A percentile compares a stretch with the other conserved stretches of the same genome.
Evolutionary conservation across 176 grass and related monocot genomes (phyloP).

Genomic region (Eleusine indica): DNA sequence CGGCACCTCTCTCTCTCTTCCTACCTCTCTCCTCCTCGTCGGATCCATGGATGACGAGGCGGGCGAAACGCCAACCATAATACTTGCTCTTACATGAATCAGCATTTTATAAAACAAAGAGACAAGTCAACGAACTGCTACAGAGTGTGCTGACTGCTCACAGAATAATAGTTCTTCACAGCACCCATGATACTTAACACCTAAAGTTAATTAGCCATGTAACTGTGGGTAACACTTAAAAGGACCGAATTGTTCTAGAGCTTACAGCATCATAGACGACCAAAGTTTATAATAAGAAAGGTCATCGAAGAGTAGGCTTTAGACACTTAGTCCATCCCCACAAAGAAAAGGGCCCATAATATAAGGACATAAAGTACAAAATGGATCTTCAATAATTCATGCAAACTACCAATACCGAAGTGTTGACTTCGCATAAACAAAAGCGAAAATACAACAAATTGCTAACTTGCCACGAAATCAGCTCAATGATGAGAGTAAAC

Average conservation of each 20-base stretch:
- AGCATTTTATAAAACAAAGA: not conserved
- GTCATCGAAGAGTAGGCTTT: not conserved
- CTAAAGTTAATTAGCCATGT: not conserved
- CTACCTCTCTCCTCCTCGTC: too few relatives aligned
- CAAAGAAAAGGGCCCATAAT: not conserved
- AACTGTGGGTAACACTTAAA: not conserved
- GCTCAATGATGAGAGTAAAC: slow-evolving; percentile 56
- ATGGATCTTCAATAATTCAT: slow-evolving; percentile 3
- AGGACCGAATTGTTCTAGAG: not conserved
- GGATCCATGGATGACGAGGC: too few relatives aligned
- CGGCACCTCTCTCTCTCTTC: too few relatives aligned
- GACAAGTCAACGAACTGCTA: slow-evolving; percentile 4
- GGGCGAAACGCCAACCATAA: too few relatives aligned
- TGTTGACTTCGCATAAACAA: slow-evolving; percentile 1
- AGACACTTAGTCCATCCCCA: not conserved
- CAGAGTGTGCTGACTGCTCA: not conserved
- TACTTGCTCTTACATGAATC: not conserved
- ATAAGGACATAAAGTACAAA: not conserved
- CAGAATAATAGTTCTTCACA: not conserved
- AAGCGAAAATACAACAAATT: not conserved
- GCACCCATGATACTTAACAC: not conserved
- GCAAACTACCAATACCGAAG: not conserved
- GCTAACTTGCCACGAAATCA: slow-evolving; percentile 16
- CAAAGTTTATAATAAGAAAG: not conserved
- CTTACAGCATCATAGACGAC: not conserved